Percentiles rank a stretch among this genome's conserved stretches.
phyloP scores from a whole-genome alignment of 164 flowering plant species.

The Brasenia schreberi region DNA sequence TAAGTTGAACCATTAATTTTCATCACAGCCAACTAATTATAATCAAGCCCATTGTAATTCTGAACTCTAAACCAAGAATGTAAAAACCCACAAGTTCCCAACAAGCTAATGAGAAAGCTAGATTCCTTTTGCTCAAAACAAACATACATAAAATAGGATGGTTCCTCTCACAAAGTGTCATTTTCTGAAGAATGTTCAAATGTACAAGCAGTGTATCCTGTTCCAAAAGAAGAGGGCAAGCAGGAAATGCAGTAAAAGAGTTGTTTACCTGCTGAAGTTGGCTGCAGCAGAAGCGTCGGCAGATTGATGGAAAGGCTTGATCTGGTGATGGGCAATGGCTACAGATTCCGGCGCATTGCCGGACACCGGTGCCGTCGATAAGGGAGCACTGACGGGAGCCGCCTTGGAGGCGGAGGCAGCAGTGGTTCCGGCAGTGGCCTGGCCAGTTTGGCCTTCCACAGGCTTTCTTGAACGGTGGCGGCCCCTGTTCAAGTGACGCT shows the following conservation, averaged over 20 bases:
- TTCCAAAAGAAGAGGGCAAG: not conserved
- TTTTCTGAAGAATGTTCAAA: not conserved
- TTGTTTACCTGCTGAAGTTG: not conserved
- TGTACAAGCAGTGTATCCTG: not conserved
- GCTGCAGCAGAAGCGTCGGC: not conserved
- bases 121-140: not conserved
- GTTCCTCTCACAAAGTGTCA: not conserved
- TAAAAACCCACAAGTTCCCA: no score
- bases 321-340: not conserved
- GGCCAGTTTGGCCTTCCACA: constrained; percentile 97
- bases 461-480: constrained; percentile 99
- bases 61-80: no score
- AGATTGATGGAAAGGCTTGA: not conserved
- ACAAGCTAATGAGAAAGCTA: not conserved
- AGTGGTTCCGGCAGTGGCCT: constrained; percentile 18
- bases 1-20: no score
- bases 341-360: not conserved
- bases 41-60: no score
- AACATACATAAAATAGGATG: not conserved
- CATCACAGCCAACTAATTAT: no score
- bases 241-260: not conserved
- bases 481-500: constrained; percentile 92
- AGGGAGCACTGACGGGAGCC: not conserved
- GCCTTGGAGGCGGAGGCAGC: not conserved
- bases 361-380: not conserved